Conservation (phyloP, 2,329 filamentous ascomycete genomes). For the Uncinocarpus reesii region DNA sequence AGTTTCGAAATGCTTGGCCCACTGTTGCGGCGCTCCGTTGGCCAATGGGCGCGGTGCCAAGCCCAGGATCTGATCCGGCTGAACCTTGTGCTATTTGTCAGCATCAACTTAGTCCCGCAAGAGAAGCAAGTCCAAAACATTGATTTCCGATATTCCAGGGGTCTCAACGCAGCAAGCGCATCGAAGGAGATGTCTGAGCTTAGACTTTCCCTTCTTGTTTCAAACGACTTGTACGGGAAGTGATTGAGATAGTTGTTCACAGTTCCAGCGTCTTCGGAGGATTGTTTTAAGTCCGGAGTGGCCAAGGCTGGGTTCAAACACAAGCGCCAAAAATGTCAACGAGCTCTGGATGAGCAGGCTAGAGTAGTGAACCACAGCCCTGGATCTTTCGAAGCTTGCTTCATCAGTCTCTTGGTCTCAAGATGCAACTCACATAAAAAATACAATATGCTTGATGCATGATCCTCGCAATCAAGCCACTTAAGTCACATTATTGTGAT, state of each 20-base stretch:
- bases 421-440: no score
- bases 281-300: no score
- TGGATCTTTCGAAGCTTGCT: no score
- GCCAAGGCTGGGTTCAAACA: not conserved
- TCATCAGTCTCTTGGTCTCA: no score
- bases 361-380: constrained; percentile 6
- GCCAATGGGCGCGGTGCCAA: not conserved
- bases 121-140: not conserved
- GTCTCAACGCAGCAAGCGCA: no score
- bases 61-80: not conserved
- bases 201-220: no score
- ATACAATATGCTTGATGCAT: not conserved
- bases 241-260: no score
- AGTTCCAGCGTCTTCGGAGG: no score
- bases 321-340: not conserved
- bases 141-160: no score
- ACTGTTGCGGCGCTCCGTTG: not conserved
- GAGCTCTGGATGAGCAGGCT: not conserved
- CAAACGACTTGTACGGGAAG: no score
- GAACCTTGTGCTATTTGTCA: not conserved
- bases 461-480: constrained; percentile 7
- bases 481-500: constrained; percentile 2
- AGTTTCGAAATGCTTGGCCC: constrained; percentile 9
- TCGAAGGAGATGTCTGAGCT: no score
- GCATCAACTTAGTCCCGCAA: not conserved